Percentiles rank a stretch among this genome's conserved stretches.
phyloP scores from a whole-genome alignment of 805 yeast species.

The Middelhovenomyces tepae region DNA sequence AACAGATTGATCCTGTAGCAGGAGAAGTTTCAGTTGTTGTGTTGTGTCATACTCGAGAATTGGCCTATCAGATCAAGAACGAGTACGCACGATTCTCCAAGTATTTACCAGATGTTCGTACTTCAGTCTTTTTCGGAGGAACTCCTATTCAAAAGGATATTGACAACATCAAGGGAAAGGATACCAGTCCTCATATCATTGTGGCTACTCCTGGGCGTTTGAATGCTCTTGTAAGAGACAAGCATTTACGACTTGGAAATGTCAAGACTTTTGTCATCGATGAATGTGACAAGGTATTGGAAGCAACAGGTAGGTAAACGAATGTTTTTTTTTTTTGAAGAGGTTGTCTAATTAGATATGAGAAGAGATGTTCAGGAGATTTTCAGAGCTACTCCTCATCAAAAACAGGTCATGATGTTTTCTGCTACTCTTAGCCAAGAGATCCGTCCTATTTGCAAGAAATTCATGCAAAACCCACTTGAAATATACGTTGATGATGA shows the following conservation, averaged over 20 bases:
- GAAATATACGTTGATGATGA: conserved; percentile 97
- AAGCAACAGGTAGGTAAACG: conserved; percentile 33
- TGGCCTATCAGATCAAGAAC: conserved; percentile 96
- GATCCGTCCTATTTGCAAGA: conserved; percentile 93
- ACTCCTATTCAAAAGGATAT: conserved; percentile 75
- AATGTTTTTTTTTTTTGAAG: conserved; percentile 1
- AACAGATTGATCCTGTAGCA: conserved; percentile 93
- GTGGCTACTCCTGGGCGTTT: conserved; percentile 99
- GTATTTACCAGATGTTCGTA: conserved; percentile 95
- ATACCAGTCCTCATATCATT: conserved; percentile 90
- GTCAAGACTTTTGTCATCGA: conserved; percentile 93
- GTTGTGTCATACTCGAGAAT: conserved; percentile 96
- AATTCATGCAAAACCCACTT: conserved; percentile 95
- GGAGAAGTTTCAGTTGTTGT: conserved; percentile 95
- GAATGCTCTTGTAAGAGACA: conserved; percentile 87
- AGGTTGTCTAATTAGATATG: conserved; percentile 50
- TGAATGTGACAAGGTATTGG: conserved; percentile 97
- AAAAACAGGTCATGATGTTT: conserved; percentile 99
- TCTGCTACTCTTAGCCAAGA: conserved; percentile 93
- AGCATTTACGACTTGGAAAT: conserved; percentile 74
- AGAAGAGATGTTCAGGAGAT: conserved; percentile 98
- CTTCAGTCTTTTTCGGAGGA: conserved; percentile 97
- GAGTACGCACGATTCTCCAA: conserved; percentile 96
- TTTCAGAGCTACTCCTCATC: conserved; percentile 95
- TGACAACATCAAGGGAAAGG: conserved; percentile 82